Evolutionary conservation across 352 stramenopile genomes (phyloP).

Genomic region (Globisporangium okanoganense): DNA sequence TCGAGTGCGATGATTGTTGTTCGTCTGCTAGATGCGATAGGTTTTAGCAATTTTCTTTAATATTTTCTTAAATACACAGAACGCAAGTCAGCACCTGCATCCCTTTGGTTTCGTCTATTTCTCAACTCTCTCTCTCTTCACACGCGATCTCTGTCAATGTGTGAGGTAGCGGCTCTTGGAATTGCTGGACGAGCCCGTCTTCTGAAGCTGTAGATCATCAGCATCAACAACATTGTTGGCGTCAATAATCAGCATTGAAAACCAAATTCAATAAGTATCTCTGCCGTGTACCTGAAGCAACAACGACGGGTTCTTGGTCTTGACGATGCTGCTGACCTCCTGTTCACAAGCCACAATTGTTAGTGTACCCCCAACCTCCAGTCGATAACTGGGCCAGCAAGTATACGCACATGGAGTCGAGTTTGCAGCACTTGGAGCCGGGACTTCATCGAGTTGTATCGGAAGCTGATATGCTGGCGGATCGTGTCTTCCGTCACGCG

Average conservation of each 20-base stretch:
- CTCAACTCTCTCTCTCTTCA: no score
- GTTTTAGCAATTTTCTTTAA: neutral
- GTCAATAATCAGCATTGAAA: neutral
- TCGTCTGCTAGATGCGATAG: neutral
- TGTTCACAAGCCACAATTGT: constrained; percentile 15
- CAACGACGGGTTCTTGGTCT: constrained; percentile 93
- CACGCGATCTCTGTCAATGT: constrained; percentile 30
- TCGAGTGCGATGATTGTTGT: neutral
- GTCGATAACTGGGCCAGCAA: neutral
- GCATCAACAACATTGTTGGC: neutral
- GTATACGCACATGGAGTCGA: constrained; percentile 66
- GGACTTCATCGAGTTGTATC: constrained; percentile 94
- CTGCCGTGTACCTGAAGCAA: constrained; percentile 75
- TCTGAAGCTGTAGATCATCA: constrained; percentile 46
- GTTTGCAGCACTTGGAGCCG: constrained; percentile 90
- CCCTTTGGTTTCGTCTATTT: neutral
- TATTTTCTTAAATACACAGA: constrained; percentile 7
- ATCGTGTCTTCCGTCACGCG: constrained; percentile 88
- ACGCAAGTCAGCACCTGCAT: neutral
- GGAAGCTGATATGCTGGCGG: constrained; percentile 91
- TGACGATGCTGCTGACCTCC: constrained; percentile 94
- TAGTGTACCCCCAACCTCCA: neutral
- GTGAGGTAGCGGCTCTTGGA: constrained; percentile 63
- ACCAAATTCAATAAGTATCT: neutral
- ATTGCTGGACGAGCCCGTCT: constrained; percentile 35